These are phyloP conservation scores for Corymbia calophylla DNA, from an alignment of 441 rosid species.

Conservation along the genomic window DNA sequence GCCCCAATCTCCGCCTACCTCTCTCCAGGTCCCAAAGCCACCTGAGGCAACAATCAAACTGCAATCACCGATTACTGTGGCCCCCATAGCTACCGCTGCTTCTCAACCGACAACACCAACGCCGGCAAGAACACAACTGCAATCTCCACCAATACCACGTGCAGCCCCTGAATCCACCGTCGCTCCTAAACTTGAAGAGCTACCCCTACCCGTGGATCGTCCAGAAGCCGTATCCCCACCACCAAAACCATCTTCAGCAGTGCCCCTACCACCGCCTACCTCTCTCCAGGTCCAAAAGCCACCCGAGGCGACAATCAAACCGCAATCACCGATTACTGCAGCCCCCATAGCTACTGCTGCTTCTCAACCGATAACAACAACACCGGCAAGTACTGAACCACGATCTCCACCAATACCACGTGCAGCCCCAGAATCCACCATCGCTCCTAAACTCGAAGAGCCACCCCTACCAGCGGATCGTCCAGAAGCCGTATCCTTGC, in stretches of 20 bases:
- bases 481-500: no score
- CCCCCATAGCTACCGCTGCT: constrained; percentile 2
- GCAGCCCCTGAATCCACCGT: neutral
- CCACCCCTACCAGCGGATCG: no score
- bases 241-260: neutral
- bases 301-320: constrained; percentile 3
- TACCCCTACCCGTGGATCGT: neutral
- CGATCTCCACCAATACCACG: no score
- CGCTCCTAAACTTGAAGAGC: neutral
- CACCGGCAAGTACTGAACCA: neutral
- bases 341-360: constrained; percentile 1
- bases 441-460: no score
- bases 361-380: constrained; percentile 15
- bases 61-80: constrained; percentile 9
- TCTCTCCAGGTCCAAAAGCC: neutral
- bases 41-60: constrained; percentile 5
- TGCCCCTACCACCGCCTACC: neutral
- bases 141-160: neutral
- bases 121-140: neutral
- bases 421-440: no score
- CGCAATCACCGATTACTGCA: constrained; percentile 10
- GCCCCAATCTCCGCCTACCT: neutral
- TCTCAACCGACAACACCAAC: constrained; percentile 17
- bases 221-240: neutral
- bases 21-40: neutral